Evolutionary conservation across 345 rosid species (phyloP).

Genomic region (Hypericum perforatum): DNA sequence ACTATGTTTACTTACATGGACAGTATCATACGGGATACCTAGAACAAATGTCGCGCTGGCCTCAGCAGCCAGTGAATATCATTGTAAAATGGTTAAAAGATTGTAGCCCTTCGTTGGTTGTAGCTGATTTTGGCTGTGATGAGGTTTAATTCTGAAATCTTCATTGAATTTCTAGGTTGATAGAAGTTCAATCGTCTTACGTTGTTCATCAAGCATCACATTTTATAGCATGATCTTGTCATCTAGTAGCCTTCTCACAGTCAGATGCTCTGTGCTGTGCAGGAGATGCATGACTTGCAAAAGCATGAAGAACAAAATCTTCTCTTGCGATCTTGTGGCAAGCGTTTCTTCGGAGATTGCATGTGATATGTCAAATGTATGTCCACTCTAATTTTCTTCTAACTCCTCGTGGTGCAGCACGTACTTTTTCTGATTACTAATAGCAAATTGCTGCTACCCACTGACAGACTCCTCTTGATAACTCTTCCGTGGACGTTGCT

Average conservation of each 20-base stretch:
- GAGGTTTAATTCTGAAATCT: conserved; percentile 20
- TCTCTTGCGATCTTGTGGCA: conserved; percentile 86
- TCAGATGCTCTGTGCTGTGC: conserved; percentile 13
- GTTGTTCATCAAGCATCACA: not conserved
- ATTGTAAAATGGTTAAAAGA: conserved; percentile 56
- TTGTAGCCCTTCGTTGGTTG: conserved; percentile 55
- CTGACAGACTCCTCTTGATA: conserved; percentile 58
- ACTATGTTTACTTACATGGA: conserved; percentile 22
- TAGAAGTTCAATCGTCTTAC: not conserved
- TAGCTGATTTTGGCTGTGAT: conserved; percentile 99
- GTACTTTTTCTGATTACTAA: not conserved
- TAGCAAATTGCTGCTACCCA: conserved; percentile 7
- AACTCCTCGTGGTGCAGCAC: not conserved
- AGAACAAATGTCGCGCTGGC: conserved; percentile 95
- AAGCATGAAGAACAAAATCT: conserved; percentile 77
- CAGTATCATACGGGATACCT: conserved; percentile 96
- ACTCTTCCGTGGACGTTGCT: conserved; percentile 67
- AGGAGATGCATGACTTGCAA: conserved; percentile 87
- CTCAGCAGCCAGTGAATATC: conserved; percentile 75
- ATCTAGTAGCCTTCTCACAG: not conserved
- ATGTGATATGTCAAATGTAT: conserved; percentile 87
- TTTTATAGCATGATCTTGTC: not conserved
- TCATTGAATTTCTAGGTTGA: conserved; percentile 8
- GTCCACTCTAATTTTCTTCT: conserved; percentile 7
- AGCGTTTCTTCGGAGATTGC: conserved; percentile 71